These are phyloP conservation scores for Xylaria telfairii DNA, from an alignment of 495 filamentous ascomycete genomes.

Conservation along the genomic window DNA sequence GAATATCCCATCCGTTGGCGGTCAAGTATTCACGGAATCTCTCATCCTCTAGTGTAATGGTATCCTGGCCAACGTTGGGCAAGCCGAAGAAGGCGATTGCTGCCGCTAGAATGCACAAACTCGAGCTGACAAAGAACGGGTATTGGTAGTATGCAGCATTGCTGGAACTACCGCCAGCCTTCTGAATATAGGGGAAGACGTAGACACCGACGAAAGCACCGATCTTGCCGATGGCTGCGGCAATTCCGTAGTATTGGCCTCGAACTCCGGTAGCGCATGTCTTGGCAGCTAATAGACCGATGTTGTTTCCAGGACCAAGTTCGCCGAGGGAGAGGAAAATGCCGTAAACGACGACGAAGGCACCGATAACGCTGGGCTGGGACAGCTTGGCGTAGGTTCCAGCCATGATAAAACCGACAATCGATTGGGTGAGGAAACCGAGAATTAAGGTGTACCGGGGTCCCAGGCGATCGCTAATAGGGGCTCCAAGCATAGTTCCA, in stretches of 20 bases:
- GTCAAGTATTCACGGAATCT: conserved; percentile 73
- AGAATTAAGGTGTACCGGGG: conserved; percentile 72
- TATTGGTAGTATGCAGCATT: conserved; percentile 70
- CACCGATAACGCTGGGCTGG: conserved; percentile 68
- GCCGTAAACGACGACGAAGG: conserved; percentile 77
- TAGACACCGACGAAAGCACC: conserved; percentile 91
- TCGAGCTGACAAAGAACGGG: conserved; percentile 76
- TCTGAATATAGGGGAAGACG: conserved; percentile 74
- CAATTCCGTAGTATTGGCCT: conserved; percentile 91
- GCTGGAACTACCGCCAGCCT: conserved; percentile 62
- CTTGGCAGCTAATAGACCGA: conserved; percentile 85
- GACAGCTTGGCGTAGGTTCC: conserved; percentile 70
- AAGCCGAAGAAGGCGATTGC: conserved; percentile 63
- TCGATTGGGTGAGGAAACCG: conserved; percentile 70
- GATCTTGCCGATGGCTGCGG: conserved; percentile 83
- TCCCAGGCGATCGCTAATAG: conserved; percentile 75
- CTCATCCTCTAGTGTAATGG: conserved; percentile 71
- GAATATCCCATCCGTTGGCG: conserved; percentile 71
- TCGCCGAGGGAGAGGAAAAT: conserved; percentile 87
- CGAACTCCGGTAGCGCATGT: conserved; percentile 85
- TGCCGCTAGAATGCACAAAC: conserved; percentile 68
- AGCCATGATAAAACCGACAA: conserved; percentile 89
- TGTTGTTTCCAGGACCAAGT: conserved; percentile 88
- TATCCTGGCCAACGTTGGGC: conserved; percentile 75
- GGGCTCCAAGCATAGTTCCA: conserved; percentile 77